Conservation (phyloP, 1,284 basidiomycete species). For the Cutaneotrichosporon sp. region DNA sequence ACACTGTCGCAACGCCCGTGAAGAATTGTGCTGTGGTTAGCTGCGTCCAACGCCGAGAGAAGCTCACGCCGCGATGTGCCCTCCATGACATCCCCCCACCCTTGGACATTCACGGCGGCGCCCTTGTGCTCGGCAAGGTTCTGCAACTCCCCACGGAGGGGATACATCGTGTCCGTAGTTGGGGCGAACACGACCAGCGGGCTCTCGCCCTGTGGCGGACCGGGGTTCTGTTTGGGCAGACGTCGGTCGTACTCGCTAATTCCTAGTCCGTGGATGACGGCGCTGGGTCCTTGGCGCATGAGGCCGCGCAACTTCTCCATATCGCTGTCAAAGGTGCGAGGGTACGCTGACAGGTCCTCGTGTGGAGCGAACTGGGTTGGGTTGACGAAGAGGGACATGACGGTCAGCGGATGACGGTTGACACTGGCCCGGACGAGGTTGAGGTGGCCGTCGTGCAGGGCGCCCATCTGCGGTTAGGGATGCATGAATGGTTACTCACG, state of each 20-base stretch:
- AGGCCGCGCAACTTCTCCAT: constrained; percentile 59
- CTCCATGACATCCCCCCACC: constrained; percentile 58
- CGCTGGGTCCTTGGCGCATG: constrained; percentile 49
- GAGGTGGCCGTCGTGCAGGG: constrained; percentile 87
- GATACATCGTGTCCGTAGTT: constrained; percentile 75
- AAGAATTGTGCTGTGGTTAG: constrained; percentile 75
- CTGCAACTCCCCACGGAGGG: constrained; percentile 68
- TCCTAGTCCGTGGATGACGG: constrained; percentile 26
- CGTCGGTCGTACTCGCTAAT: constrained; percentile 29
- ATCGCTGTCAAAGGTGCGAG: constrained; percentile 62
- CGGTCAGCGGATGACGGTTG: constrained; percentile 72
- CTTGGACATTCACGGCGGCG: constrained; percentile 85
- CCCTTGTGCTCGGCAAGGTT: constrained; percentile 71
- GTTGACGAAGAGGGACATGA: constrained; percentile 95
- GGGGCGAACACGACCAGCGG: constrained; percentile 76
- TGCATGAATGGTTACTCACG: constrained; percentile 17
- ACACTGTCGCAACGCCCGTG: constrained; percentile 90
- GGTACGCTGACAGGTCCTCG: constrained; percentile 88
- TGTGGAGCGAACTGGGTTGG: constrained; percentile 95
- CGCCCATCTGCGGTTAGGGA: constrained; percentile 66
- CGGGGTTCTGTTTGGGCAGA: constrained; percentile 2
- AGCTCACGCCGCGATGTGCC: constrained; percentile 46
- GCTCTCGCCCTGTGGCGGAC: constrained; percentile 25
- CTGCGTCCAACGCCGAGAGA: not conserved
- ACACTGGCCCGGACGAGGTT: constrained; percentile 69